phyloP scores from a whole-genome alignment of 2,329 filamentous ascomycete species.

The Fusarium mangiferae region DNA sequence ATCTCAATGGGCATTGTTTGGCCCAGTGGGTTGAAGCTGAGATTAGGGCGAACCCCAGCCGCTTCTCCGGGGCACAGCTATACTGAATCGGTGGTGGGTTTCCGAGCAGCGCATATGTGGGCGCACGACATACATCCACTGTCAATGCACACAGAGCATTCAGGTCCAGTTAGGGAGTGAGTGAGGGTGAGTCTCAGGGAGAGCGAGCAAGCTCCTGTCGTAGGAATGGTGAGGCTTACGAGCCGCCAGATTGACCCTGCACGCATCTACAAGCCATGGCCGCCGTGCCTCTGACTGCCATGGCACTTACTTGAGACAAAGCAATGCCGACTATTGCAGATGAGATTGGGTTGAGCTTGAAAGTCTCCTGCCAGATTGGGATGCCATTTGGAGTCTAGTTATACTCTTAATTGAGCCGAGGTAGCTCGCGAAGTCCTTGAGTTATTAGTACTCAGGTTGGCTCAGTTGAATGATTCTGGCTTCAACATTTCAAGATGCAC shows the following conservation, averaged over 20 bases:
- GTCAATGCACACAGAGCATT: too few relatives aligned
- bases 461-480: background rate
- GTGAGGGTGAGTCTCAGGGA: too few relatives aligned
- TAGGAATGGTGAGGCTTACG: too few relatives aligned
- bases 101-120: too few relatives aligned
- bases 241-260: background rate
- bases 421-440: background rate
- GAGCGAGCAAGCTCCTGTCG: too few relatives aligned
- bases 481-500: background rate
- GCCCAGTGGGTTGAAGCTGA: slow-evolving; percentile 3
- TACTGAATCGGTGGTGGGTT: too few relatives aligned
- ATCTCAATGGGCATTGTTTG: slow-evolving; percentile 3
- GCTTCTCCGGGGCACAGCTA: too few relatives aligned
- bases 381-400: background rate
- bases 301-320: background rate
- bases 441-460: background rate
- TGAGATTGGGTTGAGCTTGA: background rate
- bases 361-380: background rate
- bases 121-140: too few relatives aligned
- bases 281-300: background rate
- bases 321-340: background rate
- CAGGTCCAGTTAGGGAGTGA: too few relatives aligned
- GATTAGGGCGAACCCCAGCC: slow-evolving; percentile 2
- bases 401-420: background rate
- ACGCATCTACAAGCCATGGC: background rate